Evolutionary conservation across 352 stramenopile genomes (phyloP), one percentile per base, ranked within the genome.

Genomic region (Globisporangium radiosum): DNA sequence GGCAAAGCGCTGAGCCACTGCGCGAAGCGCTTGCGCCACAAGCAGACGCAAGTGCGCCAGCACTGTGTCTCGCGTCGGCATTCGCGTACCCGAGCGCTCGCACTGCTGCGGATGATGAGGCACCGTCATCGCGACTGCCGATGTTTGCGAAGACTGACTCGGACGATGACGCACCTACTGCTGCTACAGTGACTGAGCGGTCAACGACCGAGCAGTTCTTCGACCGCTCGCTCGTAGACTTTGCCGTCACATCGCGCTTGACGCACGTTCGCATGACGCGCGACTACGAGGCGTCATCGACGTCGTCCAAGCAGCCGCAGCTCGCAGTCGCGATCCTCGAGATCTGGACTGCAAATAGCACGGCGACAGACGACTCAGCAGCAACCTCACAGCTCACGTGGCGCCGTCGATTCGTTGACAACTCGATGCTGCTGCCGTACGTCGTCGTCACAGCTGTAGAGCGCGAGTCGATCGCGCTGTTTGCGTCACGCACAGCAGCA

Each of bases 21-120:
- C 47, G 8, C 1, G 40, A 62, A 17, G 42, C 54, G 13, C n/a
- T 45, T 5, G 49, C 52, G 9, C 56, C 57, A 50, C 4, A 19
- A 9, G 0, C 5, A 25, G 5, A 4, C 6, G 10, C 33, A 45
- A 4, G 7, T n/a, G n/a, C 49, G 6, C n/a, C 52, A 11, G 52
- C 36, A 17, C 47, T 74, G 5, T 83, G 71, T 57, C 77, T 67
- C 42, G 69, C 70, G 3, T 72, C 75, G 9, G 75, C 72, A 0
- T 82, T 81, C 37, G 57, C 66, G 14, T 65, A 70, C 8, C 59
- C 62, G 14, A 56, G 8, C n/a, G n/a, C n/a, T n/a, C n/a, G n/a
- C n/a, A n/a, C n/a, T n/a, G n/a, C n/a, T n/a, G n/a, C n/a, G n/a
- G n/a, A n/a, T n/a, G n/a, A n/a, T n/a, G n/a, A n/a, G n/a, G 1